Percentiles rank a stretch among this genome's conserved stretches.
These are phyloP conservation scores for Nannochloris sp. DNA, from an alignment of 139 green algal species.

Conservation along the genomic window DNA sequence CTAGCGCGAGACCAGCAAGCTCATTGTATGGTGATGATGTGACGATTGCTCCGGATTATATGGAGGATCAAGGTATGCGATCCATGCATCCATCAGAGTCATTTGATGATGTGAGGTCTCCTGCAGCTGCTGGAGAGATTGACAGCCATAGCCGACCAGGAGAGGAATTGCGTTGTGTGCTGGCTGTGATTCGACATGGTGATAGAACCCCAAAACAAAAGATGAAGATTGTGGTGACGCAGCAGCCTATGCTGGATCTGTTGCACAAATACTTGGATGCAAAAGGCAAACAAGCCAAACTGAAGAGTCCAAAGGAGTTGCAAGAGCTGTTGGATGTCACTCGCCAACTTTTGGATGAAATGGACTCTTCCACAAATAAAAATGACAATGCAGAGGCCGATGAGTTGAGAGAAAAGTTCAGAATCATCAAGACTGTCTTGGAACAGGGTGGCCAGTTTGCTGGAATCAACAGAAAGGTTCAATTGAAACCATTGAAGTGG, in stretches of 20 bases:
- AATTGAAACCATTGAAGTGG: slow-evolving; percentile 83
- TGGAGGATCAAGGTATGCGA: neutral
- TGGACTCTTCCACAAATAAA: slow-evolving; percentile 20
- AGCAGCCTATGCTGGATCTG: slow-evolving; percentile 73
- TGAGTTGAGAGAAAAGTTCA: slow-evolving; percentile 77
- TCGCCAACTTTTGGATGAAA: slow-evolving; percentile 51
- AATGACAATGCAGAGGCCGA: slow-evolving; percentile 25
- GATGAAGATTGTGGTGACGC: slow-evolving; percentile 84
- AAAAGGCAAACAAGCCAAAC: slow-evolving; percentile 93
- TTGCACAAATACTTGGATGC: slow-evolving; percentile 73
- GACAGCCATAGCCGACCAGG: slow-evolving; percentile 12
- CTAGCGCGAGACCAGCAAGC: slow-evolving; percentile 9
- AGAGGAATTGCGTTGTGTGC: slow-evolving; percentile 88
- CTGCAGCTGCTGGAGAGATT: slow-evolving; percentile 2
- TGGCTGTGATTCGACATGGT: slow-evolving; percentile 79
- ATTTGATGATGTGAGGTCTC: slow-evolving; percentile 11
- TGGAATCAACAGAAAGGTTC: slow-evolving; percentile 97
- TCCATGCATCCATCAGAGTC: slow-evolving; percentile 1
- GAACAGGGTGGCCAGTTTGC: slow-evolving; percentile 74
- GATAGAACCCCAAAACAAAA: slow-evolving; percentile 99
- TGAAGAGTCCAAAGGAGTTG: slow-evolving; percentile 93
- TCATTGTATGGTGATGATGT: neutral
- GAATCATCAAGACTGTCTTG: slow-evolving; percentile 75
- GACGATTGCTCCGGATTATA: neutral
- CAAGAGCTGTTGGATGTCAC: slow-evolving; percentile 86